Evolutionary conservation across 495 filamentous ascomycete genomes (phyloP).

Genomic region (Bryoglossum gracile): DNA sequence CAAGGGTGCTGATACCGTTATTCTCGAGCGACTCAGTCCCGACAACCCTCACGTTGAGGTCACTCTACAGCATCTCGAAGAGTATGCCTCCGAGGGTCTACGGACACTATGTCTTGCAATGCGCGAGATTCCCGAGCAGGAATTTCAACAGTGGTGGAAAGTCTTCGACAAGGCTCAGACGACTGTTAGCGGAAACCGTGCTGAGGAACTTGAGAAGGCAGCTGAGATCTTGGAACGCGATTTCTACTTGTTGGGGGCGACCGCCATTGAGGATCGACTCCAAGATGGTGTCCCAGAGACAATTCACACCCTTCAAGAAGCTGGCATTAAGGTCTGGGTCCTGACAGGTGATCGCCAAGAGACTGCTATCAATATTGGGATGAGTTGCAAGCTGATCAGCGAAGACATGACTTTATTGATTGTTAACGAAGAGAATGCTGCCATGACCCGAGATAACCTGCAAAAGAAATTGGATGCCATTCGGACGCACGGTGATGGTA

Average conservation of each 20-base stretch:
- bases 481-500: slow-evolving; percentile 57
- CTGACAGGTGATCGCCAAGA: slow-evolving; percentile 97
- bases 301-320: slow-evolving; percentile 93
- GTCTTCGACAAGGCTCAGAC: slow-evolving; percentile 87
- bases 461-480: slow-evolving; percentile 90
- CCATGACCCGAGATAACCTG: slow-evolving; percentile 74
- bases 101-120: slow-evolving; percentile 92
- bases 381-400: slow-evolving; percentile 97
- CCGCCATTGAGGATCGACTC: slow-evolving; percentile 93
- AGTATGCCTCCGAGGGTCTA: slow-evolving; percentile 94
- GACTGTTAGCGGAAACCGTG: slow-evolving; percentile 85
- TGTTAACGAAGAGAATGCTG: slow-evolving; percentile 78
- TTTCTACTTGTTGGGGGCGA: slow-evolving; percentile 86
- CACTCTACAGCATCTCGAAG: slow-evolving; percentile 89
- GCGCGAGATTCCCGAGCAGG: slow-evolving; percentile 86
- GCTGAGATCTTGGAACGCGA: slow-evolving; percentile 92
- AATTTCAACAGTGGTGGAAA: slow-evolving; percentile 81
- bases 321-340: slow-evolving; percentile 98
- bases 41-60: slow-evolving; percentile 76
- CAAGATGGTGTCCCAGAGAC: slow-evolving; percentile 99
- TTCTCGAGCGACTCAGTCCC: slow-evolving; percentile 72
- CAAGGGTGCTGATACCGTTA: slow-evolving; percentile 98
- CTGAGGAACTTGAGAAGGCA: slow-evolving; percentile 95
- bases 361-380: slow-evolving; percentile 99
- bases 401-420: slow-evolving; percentile 99